These are phyloP conservation scores for Neoboletus brunneissimus DNA, from an alignment of 768 basidiomycete genomes.

Conservation along the genomic window DNA sequence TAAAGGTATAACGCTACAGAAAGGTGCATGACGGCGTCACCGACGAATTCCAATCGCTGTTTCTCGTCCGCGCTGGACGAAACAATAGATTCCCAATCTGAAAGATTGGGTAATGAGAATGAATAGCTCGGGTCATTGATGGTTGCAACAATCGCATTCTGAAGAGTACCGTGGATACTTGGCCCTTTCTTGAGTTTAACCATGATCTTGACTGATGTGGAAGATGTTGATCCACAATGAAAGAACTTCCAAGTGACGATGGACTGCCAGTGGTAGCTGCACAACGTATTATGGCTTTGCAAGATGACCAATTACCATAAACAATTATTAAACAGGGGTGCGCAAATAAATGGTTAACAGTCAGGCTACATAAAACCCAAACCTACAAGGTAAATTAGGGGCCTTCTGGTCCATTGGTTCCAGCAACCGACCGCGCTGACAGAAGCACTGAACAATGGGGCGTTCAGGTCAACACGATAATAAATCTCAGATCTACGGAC, in stretches of 20 bases:
- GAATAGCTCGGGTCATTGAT: slow-evolving; percentile 29
- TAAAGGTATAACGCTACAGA: slow-evolving; percentile 40
- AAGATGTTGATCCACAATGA: not conserved
- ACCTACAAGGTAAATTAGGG: no score
- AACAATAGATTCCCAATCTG: slow-evolving; percentile 31
- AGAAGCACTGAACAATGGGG: not conserved
- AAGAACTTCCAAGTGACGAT: not conserved
- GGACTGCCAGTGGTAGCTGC: no score
- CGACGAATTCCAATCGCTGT: slow-evolving; percentile 47
- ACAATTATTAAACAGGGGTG: not conserved
- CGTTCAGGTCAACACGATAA: not conserved
- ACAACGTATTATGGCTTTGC: not conserved
- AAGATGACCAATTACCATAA: not conserved
- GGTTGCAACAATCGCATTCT: slow-evolving; percentile 23
- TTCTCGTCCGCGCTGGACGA: slow-evolving; percentile 28
- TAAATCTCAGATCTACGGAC: not conserved
- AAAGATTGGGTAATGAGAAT: slow-evolving; percentile 26
- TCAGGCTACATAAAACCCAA: no score
- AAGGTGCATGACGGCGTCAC: slow-evolving; percentile 46
- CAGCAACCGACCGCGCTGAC: not conserved
- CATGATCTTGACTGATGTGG: slow-evolving; percentile 9
- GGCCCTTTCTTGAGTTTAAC: slow-evolving; percentile 18
- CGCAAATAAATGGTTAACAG: not conserved
- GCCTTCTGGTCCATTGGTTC: no score
- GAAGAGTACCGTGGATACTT: slow-evolving; percentile 15